These are phyloP conservation scores for Ormosia semicastrata DNA, from an alignment of 306 rosid genomes.

Conservation along the genomic window DNA sequence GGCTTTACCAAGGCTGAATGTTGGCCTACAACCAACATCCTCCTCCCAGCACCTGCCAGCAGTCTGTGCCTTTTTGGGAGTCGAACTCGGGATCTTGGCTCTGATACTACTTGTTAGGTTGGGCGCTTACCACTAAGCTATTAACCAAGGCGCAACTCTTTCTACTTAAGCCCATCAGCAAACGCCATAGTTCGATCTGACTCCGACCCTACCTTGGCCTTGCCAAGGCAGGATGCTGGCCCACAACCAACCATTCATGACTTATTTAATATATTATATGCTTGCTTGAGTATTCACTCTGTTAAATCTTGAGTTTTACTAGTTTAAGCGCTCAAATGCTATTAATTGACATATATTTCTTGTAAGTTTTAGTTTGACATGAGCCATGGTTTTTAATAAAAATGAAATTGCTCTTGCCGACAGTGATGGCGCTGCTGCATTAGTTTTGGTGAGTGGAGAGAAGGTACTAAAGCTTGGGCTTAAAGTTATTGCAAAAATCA, in stretches of 20 bases:
- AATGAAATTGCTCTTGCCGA: constrained; percentile 22
- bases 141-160: too few relatives aligned
- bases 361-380: constrained; percentile 22
- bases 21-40: too few relatives aligned
- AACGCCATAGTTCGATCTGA: too few relatives aligned
- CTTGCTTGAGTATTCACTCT: not conserved
- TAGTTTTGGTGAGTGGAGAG: constrained; percentile 95
- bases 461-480: constrained; percentile 83
- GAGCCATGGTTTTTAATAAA: constrained; percentile 19
- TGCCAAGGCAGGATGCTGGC: too few relatives aligned
- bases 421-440: constrained; percentile 99
- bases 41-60: too few relatives aligned
- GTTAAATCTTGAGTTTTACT: constrained; percentile 15
- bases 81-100: too few relatives aligned
- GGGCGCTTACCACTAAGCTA: too few relatives aligned
- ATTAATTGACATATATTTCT: not conserved
- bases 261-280: not conserved
- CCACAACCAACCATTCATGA: not conserved
- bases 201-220: too few relatives aligned
- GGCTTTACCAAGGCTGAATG: too few relatives aligned
- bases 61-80: too few relatives aligned
- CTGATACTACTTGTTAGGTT: too few relatives aligned
- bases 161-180: too few relatives aligned
- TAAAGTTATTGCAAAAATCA: constrained; percentile 85
- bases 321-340: constrained; percentile 13